Evolutionary conservation across 2,329 filamentous ascomycete genomes (phyloP), one percentile per base, ranked within the genome.

Genomic region (Daldinia sp.): DNA sequence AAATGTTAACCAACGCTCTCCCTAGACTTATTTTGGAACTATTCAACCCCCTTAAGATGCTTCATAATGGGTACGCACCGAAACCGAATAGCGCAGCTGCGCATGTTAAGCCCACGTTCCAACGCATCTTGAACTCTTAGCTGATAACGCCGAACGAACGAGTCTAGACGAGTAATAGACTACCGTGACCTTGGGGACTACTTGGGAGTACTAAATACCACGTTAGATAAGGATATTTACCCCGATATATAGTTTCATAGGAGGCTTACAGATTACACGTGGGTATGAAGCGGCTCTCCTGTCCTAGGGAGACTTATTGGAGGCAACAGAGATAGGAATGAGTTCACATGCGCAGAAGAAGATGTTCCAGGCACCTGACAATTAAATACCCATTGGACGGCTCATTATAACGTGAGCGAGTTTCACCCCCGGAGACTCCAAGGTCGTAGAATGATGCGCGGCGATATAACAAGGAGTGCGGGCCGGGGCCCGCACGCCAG

Each of bases 61-160:
- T 50, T 50, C 4, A 15, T 1, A 23, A 2, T 23, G 50, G 32
- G 37, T 19, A 68, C 70, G 25, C 63, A 74, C 72, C 68, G 53
- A 67, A 58, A n/a, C 72, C 68, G 39, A 72, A 45, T 30, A 72
- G 45, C 30, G 70, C 63, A 35, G 67, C 64, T 37, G 62, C 49
- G 54, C 62, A 70, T 13, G 63, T 39, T 35, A 72, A 56, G 32
- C 70, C 58, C 23, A 65, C 58, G 37, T 64, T 71, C 67, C 68
- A 73, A 57, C 70, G 71, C 72, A 74, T 74, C 21, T 15, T 72
- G 56, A 51, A n/a, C 55, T 52, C n/a, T n/a, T 53, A 29, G 29
- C 9, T 37, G 30, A 23, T 29, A n/a, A 5, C 27, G 39, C 34
- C 17, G 23, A 58, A 8, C 27, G 23, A 27, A 52, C 32, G 43